Base-by-base conservation (phyloP, 495 filamentous ascomycete species). In the Trichocladium antarcticum region DNA sequence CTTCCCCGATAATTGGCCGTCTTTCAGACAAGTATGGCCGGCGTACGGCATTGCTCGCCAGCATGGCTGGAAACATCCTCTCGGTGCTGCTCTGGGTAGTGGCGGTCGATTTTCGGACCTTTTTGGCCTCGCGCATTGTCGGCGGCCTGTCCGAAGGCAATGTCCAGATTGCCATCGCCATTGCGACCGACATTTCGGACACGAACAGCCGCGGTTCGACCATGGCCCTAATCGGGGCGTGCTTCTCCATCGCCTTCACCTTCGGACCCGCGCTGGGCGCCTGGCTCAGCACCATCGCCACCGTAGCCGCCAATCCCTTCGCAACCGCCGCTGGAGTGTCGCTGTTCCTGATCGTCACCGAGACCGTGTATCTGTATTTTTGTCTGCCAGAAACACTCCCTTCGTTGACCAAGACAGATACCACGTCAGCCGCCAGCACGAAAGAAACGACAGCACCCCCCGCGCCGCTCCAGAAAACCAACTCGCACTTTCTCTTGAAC, bases 221-320 rank as follows among this genome's bases (percentile, higher is more conserved):
- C 24, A 95, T 99, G 83, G 92, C 92, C 12, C 73, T 97, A 35
- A 88, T 99, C 12, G 92, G 92, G 29, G 90, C 82, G 32, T 97
- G 93, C 67, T 99, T 99, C 71, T 89, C 84, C 42, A 85, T 99
- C 55, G 89, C 92, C 11, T 99, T 99, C 62, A 97, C 93, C 1
- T 93, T 92, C 58, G 92, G 92, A 0, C 92, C 92, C 0, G 85
- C 89, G 22, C 72, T 99, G 44, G 92, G 92, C 34, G 92, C 93
- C 1, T 87, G 76, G 51, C 70, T 99, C 20, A 80, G 82, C 46
- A 77, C 78, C 16, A 74, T 92, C 42, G 76, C 77, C 37, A 82
- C 78, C 5, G 81, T 96, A 4, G 79, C 81, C 2, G 82, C 82
- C 35, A 99, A 99, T 60, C 92, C 92, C 0, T 99, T 96, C 62